Conservation (phyloP, 805 yeast species). For the Wickerhamiella domercqiae region DNA sequence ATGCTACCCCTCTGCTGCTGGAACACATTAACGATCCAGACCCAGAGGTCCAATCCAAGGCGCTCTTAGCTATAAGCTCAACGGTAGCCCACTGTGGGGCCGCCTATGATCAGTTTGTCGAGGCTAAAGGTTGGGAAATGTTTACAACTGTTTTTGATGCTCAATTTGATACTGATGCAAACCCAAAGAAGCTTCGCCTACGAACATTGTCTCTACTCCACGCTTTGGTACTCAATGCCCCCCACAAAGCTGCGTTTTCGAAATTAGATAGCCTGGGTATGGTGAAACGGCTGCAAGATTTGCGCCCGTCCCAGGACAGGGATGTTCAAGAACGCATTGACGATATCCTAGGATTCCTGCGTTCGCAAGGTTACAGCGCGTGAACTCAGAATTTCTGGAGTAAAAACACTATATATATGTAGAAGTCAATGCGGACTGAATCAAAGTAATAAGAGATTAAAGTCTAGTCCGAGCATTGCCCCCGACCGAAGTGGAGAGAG, state of each 20-base stretch:
- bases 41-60: constrained; percentile 37
- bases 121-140: constrained; percentile 46
- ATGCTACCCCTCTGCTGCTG: constrained; percentile 21
- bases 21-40: constrained; percentile 17
- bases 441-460: no score
- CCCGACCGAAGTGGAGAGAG: no score
- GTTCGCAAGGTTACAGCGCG: constrained; percentile 2
- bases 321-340: constrained; percentile 8
- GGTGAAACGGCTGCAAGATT: constrained; percentile 1
- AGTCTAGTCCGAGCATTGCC: no score
- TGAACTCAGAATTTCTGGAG: no score
- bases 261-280: constrained; percentile 7
- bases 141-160: constrained; percentile 23
- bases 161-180: constrained; percentile 3
- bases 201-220: constrained; percentile 13
- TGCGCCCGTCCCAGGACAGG: constrained; percentile 4
- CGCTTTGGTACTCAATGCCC: constrained; percentile 9
- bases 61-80: constrained; percentile 64
- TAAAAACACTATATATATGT: no score
- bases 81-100: constrained; percentile 51
- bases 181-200: constrained; percentile 6
- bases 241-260: constrained; percentile 6
- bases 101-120: constrained; percentile 41
- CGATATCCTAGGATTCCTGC: constrained; percentile 5
- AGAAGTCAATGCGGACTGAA: no score